Conservation (phyloP, 2,329 filamentous ascomycete species). For the Hortaea sp. region DNA sequence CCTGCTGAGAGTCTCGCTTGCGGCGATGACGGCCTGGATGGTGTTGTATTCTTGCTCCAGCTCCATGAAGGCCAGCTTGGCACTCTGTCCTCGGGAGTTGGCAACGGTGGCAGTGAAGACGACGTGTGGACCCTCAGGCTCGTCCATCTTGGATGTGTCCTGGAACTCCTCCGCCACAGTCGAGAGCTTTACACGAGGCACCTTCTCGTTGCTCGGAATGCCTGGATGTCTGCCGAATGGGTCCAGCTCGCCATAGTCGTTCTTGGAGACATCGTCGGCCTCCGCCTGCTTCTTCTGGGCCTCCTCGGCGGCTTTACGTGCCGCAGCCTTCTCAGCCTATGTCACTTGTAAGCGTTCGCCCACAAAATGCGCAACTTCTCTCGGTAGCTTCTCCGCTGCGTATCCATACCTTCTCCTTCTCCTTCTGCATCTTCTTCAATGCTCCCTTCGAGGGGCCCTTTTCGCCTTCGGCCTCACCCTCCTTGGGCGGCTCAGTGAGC, state of each 20-base stretch:
- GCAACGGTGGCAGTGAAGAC: conserved; percentile 73
- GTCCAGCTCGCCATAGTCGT: conserved; percentile 68
- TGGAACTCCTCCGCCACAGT: conserved; percentile 53
- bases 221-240: conserved; percentile 45
- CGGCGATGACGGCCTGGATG: conserved; percentile 70
- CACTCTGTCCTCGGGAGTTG: conserved; percentile 77
- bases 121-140: conserved; percentile 44
- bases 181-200: conserved; percentile 50
- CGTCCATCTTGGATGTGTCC: conserved; percentile 40
- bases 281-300: conserved; percentile 56
- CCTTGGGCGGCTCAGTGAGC: conserved; percentile 9
- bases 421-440: conserved; percentile 78
- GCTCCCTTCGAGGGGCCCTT: conserved; percentile 63
- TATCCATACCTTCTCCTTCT: conserved; percentile 67
- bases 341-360: neutral
- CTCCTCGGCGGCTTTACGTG: conserved; percentile 58
- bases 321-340: conserved; percentile 53
- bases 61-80: conserved; percentile 86
- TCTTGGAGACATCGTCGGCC: conserved; percentile 55
- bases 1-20: conserved; percentile 51
- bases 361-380: neutral
- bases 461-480: conserved; percentile 16
- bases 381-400: neutral
- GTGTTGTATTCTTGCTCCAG: conserved; percentile 65
- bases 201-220: conserved; percentile 37